phyloP scores from a whole-genome alignment of 345 rosid genomes.

The Clarkia xantiana region DNA sequence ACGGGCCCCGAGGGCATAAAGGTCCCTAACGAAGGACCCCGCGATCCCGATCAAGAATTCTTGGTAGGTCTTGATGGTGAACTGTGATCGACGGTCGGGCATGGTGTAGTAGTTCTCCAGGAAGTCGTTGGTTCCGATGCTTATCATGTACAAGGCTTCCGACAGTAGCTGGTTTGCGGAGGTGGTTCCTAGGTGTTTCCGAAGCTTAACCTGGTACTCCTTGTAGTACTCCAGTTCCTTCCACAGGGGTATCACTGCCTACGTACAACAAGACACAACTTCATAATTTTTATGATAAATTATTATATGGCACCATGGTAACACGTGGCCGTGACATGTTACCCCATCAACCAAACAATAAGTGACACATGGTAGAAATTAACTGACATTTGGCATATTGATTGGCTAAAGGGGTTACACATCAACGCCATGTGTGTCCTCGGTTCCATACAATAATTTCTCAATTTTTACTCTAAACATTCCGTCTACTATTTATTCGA shows the following conservation, averaged over 20 bases:
- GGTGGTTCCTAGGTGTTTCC: conserved; percentile 22
- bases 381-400: no score
- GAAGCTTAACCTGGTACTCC: conserved; percentile 33
- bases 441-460: no score
- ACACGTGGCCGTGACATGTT: no score
- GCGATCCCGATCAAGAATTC: conserved; percentile 39
- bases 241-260: conserved; percentile 56
- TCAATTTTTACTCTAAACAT: no score
- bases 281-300: no score
- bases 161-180: conserved; percentile 18
- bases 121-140: conserved; percentile 59
- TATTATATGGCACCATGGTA: no score
- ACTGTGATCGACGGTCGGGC: conserved; percentile 30
- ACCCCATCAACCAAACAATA: no score
- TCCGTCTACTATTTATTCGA: no score
- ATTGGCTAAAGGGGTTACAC: no score
- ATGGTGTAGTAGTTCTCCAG: conserved; percentile 43
- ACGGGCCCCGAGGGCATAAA: conserved; percentile 45
- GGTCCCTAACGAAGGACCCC: conserved; percentile 20
- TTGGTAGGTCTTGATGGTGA: conserved; percentile 24
- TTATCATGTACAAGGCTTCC: conserved; percentile 31
- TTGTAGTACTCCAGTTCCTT: conserved; percentile 39
- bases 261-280: conserved; percentile 4
- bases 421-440: no score
- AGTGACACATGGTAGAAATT: no score